Evolutionary conservation across 495 filamentous ascomycete genomes (phyloP), one percentile per base, ranked within the genome.

Genomic region (Achaetomiella virescens): DNA sequence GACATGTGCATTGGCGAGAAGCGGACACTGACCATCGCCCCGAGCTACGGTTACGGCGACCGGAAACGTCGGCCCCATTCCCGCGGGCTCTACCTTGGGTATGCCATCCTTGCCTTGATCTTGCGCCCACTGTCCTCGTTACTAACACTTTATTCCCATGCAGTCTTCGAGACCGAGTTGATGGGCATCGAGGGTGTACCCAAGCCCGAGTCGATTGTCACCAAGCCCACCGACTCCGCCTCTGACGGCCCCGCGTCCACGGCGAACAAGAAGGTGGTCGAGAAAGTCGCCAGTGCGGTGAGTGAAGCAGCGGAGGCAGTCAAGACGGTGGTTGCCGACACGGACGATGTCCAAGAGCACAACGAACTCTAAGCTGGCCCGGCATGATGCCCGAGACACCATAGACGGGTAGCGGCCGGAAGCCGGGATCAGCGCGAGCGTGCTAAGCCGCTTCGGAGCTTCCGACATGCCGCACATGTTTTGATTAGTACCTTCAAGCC

Each of bases 1-100:
- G 90, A 90, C 62, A 97, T 98, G 93, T 97, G 93, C 71, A 85
- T 96, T 61, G 95, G 93, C 35, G 93, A 98, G 78, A 93, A 91
- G 81, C 82, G 76, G 66, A 92, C 82, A 29, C 73, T 98, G 70
- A 96, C 87, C 20, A 92, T 98, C 49, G 90, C 89, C n/a, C 88
- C 91, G 29, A 81, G 85, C 66, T 78, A 84, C 58, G 93, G 83
- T 36, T 98, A 97, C 68, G 93, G 93, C 18, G 75, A 87, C 59
- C 77, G 83, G 42, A n/a, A 78, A 68, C 37, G 77, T 89, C 65
- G 90, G 90, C 3, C 83, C 86, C 24, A 96, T 96, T 61, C 89
- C 90, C 17, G 84, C 78, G 2, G 86, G 84, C 22, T 79, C 85
- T 62, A 92, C 88, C 41, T 68, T 96, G 69, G 72, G 84, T 86